Percentiles rank a stretch among this genome's conserved stretches.
Conservation (phyloP, 2,329 filamentous ascomycete species). For the Proliferodiscus dingleyae region DNA sequence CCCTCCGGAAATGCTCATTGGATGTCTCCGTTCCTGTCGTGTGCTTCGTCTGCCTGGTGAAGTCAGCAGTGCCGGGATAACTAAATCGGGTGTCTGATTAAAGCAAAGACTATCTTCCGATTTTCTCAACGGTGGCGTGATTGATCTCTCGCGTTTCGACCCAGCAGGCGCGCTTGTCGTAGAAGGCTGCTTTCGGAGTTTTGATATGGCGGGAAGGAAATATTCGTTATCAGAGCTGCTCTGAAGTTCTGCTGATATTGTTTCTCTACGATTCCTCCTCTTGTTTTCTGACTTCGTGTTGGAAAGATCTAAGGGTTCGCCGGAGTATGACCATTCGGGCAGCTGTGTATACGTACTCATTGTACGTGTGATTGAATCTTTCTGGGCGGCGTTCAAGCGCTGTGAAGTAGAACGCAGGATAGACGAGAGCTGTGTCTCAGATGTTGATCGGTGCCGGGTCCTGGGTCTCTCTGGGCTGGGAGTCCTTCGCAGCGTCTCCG, state of each 20-base stretch:
- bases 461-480: background rate
- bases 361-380: constrained; percentile 19
- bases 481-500: background rate
- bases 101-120: constrained; percentile 26
- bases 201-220: constrained; percentile 15
- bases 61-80: constrained; percentile 20
- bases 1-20: constrained; percentile 10
- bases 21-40: constrained; percentile 8
- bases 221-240: constrained; percentile 16
- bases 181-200: constrained; percentile 13
- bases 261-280: constrained; percentile 17
- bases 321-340: constrained; percentile 21
- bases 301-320: constrained; percentile 21
- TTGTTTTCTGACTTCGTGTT: constrained; percentile 13
- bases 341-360: constrained; percentile 17
- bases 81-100: constrained; percentile 15
- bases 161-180: constrained; percentile 1
- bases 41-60: constrained; percentile 22
- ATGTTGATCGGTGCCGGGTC: constrained; percentile 16
- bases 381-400: constrained; percentile 17
- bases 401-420: constrained; percentile 26
- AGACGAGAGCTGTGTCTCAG: constrained; percentile 23
- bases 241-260: constrained; percentile 11
- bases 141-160: constrained; percentile 8
- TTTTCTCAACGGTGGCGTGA: constrained; percentile 12